Conservation (phyloP, 2,329 filamentous ascomycete species). For the Ophiostoma fasciatum region DNA sequence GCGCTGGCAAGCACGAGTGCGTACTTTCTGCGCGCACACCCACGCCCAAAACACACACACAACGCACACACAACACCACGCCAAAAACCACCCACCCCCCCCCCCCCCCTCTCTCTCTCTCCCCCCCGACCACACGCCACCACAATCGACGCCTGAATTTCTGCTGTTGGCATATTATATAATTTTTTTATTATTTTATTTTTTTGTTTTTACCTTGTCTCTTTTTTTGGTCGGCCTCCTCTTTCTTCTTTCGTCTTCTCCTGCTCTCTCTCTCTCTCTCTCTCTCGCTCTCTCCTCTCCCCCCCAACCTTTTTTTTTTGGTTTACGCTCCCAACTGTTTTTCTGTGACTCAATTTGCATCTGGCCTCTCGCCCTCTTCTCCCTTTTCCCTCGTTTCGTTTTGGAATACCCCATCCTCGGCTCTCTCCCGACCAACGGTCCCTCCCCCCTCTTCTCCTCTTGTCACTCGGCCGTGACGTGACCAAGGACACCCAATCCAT, state of each 20-base stretch:
- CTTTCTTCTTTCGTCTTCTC: conserved; percentile 1
- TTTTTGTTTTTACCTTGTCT: conserved; percentile 2
- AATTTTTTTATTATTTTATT: too few species aligned
- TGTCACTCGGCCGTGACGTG: conserved; percentile 2
- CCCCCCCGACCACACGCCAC: too few species aligned
- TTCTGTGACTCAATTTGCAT: neutral
- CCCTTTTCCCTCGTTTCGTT: too few species aligned
- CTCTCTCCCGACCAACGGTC: neutral
- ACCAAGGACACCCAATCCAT: neutral
- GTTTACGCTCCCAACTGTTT: neutral
- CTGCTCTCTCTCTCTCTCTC: neutral
- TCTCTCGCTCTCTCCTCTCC: neutral
- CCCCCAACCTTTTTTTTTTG: conserved; percentile 1
- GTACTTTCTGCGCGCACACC: conserved; percentile 8
- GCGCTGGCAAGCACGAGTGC: too few species aligned
- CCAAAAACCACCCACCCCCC: too few species aligned
- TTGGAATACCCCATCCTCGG: too few species aligned
- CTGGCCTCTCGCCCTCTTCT: neutral
- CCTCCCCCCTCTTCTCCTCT: neutral
- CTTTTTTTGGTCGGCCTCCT: too few species aligned
- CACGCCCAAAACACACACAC: conserved; percentile 6
- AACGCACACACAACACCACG: conserved; percentile 1
- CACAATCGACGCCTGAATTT: conserved; percentile 9
- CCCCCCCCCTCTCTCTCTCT: too few species aligned
- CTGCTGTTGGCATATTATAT: conserved; percentile 4